Base-by-base conservation (phyloP, 176 grass and related monocot genomes). In the Juncus inflexus region DNA sequence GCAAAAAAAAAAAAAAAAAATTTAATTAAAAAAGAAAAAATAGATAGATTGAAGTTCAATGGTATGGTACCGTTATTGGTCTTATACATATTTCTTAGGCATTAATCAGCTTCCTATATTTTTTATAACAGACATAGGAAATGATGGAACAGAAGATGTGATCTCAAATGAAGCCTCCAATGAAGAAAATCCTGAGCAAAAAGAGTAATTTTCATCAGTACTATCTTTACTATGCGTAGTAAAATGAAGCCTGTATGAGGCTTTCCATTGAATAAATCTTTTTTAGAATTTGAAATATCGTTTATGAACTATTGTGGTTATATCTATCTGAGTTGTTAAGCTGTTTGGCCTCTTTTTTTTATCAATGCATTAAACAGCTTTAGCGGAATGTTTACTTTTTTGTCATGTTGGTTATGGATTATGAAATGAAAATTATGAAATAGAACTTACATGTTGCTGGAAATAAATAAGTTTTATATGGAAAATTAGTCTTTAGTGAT, bases 71-170 rank as follows among this genome's bases (percentile, higher is more conserved):
- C 19, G 1, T 28, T 28, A 28, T 28, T 28, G 19, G 19, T 28
- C 19, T 28, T 28, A 28, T 28, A 28, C 19, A 28, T 28, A 28
- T 28, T 28, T 28, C 19, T 28, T 28, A 28, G 19, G 19, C 19
- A 0, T 28, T 28, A 28, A 28, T 28, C 19, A 28, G 19, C 19
- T 11, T 37, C 11, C 54, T 78, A 52, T 6, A 9, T 38, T 80
- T 77, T 41, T 4, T 9, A n/a, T 15, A 52, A 13, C 66, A 96
- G 87, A 96, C 52, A 49, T 67, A 35, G 41, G 62, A 78, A 89
- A 64, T 81, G 40, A 77, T 66, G 67, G 75, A 66, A 28, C 84
- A 5, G 87, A 91, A 58, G 92, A 83, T 63, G 36, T 67, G 66
- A 67, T 37, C 79, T 78, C 82, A 40, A 70, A 68, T 38, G 78